Evolutionary conservation across 805 yeast genomes (phyloP).

Genomic region (Lachancea lanzarotensis): DNA sequence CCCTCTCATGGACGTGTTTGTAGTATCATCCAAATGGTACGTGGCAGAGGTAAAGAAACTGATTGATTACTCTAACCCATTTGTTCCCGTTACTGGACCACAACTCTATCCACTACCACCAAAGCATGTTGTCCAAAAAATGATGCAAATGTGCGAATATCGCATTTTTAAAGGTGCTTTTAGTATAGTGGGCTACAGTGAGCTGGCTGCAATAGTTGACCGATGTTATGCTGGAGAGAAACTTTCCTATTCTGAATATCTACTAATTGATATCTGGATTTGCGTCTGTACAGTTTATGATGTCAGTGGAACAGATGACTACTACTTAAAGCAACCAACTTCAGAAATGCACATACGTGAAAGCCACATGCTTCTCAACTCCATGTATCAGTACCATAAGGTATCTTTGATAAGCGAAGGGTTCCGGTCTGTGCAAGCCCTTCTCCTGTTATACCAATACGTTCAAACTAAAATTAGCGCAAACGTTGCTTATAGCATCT

Average conservation of each 20-base stretch:
- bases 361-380: constrained; percentile 31
- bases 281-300: constrained; percentile 20
- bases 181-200: constrained; percentile 16
- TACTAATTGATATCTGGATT: constrained; percentile 21
- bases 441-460: constrained; percentile 40
- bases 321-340: constrained; percentile 14
- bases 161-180: constrained; percentile 17
- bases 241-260: constrained; percentile 23
- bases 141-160: constrained; percentile 19
- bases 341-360: constrained; percentile 23
- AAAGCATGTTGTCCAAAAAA: constrained; percentile 18
- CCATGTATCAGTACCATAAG: constrained; percentile 49
- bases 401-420: constrained; percentile 47
- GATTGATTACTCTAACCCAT: constrained; percentile 23
- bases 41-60: constrained; percentile 20
- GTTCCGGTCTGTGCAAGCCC: constrained; percentile 43
- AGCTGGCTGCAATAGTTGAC: constrained; percentile 14
- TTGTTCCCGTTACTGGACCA: constrained; percentile 11
- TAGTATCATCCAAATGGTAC: constrained; percentile 23
- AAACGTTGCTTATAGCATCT: constrained; percentile 38
- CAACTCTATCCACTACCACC: constrained; percentile 22
- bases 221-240: constrained; percentile 17
- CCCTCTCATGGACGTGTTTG: constrained; percentile 19
- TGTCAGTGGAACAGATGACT: constrained; percentile 17
- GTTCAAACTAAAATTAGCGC: constrained; percentile 34